Percentiles rank a stretch among this genome's conserved stretches.
Conservation (phyloP, 2,329 filamentous ascomycete species). For the Rhexocercosporidium sp. region DNA sequence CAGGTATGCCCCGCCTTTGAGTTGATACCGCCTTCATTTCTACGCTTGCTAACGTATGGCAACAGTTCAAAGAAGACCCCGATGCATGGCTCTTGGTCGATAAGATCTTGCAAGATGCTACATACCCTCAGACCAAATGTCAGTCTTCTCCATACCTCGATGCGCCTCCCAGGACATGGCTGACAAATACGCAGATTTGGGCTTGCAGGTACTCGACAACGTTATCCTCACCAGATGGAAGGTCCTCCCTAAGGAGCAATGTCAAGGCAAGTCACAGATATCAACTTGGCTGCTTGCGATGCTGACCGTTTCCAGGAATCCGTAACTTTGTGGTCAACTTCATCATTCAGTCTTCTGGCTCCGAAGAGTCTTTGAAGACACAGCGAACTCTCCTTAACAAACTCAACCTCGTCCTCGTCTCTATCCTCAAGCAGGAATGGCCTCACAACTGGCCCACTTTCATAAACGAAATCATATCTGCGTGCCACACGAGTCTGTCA, state of each 20-base stretch:
- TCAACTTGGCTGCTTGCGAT: not conserved
- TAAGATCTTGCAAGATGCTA: constrained; percentile 91
- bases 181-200: constrained; percentile 68
- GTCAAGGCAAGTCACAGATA: constrained; percentile 67
- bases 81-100: constrained; percentile 98
- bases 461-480: constrained; percentile 98
- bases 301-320: constrained; percentile 68
- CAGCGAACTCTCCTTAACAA: constrained; percentile 96
- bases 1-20: constrained; percentile 65
- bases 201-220: constrained; percentile 94
- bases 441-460: constrained; percentile 99
- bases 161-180: constrained; percentile 9
- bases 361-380: constrained; percentile 83
- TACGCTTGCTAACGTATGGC: constrained; percentile 32
- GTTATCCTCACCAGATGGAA: constrained; percentile 99
- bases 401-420: constrained; percentile 95
- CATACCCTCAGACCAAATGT: constrained; percentile 97
- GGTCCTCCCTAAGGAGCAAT: constrained; percentile 93
- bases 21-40: constrained; percentile 18
- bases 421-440: constrained; percentile 99
- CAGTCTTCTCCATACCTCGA: constrained; percentile 45
- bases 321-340: constrained; percentile 99
- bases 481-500: constrained; percentile 91
- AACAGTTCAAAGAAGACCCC: constrained; percentile 96
- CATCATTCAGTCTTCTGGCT: constrained; percentile 91